A percentile compares a stretch with the other conserved stretches of the same genome.
Evolutionary conservation across 139 green algal species (phyloP).

Genomic region (Desmodesmus armatus): DNA sequence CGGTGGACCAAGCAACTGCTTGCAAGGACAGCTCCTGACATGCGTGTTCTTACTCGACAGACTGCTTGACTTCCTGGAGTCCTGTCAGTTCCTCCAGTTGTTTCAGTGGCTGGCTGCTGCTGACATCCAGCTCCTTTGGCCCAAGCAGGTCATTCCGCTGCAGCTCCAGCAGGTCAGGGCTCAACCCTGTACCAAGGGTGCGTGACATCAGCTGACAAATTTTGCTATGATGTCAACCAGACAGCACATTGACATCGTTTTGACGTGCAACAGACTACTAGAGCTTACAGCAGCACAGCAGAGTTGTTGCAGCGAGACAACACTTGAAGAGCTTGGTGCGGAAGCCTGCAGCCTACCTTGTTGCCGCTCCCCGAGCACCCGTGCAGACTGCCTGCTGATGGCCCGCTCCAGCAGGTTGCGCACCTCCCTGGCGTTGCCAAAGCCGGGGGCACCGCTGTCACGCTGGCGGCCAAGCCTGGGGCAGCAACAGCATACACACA

Average conservation of each 20-base stretch:
- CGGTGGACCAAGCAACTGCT: no score
- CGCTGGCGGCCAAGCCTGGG: constrained; percentile 53
- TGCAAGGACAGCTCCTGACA: no score
- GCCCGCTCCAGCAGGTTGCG: constrained; percentile 57
- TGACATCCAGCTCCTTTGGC: constrained; percentile 50
- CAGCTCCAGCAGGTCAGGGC: constrained; percentile 49
- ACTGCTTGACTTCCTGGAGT: constrained; percentile 55
- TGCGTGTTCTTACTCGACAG: no score
- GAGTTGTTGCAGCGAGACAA: no score
- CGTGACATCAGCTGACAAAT: no score
- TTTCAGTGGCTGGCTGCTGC: constrained; percentile 39
- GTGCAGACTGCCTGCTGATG: constrained; percentile 49
- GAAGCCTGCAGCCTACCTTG: background rate
- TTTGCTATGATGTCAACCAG: no score
- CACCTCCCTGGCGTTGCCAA: constrained; percentile 66
- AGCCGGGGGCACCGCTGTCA: constrained; percentile 46
- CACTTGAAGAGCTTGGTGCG: no score
- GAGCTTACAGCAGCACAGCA: no score
- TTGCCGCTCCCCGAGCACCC: constrained; percentile 31
- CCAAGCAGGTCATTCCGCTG: constrained; percentile 63
- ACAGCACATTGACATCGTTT: no score
- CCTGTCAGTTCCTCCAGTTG: constrained; percentile 53
- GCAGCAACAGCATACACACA: background rate
- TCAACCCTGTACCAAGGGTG: no score
- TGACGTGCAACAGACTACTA: no score